These are phyloP conservation scores for Globisporangium echinulatum DNA, from an alignment of 352 stramenopile genomes.

Conservation along the genomic window DNA sequence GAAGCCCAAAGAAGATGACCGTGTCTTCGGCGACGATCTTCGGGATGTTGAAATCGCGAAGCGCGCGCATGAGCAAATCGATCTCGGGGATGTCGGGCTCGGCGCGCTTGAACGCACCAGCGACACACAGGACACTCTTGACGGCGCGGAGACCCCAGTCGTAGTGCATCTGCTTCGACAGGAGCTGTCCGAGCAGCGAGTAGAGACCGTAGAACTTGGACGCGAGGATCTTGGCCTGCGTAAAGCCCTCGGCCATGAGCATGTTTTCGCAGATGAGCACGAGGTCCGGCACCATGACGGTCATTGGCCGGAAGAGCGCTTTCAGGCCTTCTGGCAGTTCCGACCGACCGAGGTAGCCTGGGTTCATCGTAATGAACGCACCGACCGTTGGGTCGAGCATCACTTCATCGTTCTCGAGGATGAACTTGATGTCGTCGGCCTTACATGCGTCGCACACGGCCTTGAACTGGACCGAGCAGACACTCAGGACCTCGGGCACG, in stretches of 20 bases:
- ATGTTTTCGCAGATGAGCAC: constrained; percentile 97
- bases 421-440: constrained; percentile 89
- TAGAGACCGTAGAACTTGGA: constrained; percentile 96
- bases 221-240: constrained; percentile 90
- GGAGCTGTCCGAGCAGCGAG: constrained; percentile 88
- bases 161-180: constrained; percentile 95
- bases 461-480: constrained; percentile 95
- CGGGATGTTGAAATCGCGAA: constrained; percentile 96
- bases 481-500: constrained; percentile 90
- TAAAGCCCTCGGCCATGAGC: constrained; percentile 96
- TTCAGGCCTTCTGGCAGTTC: constrained; percentile 94
- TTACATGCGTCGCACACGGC: constrained; percentile 94
- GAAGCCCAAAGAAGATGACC: constrained; percentile 93
- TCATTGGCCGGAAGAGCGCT: constrained; percentile 94
- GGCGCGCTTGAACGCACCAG: constrained; percentile 91
- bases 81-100: constrained; percentile 92
- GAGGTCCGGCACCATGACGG: constrained; percentile 94
- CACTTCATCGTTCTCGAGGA: constrained; percentile 93
- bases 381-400: constrained; percentile 89
- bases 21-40: constrained; percentile 95
- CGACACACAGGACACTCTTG: constrained; percentile 93
- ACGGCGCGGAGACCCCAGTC: constrained; percentile 93
- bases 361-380: constrained; percentile 97
- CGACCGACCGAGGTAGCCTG: constrained; percentile 91
- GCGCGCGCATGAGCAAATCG: constrained; percentile 92